Evolutionary conservation across 2,329 filamentous ascomycete species (phyloP).

Genomic region (Aplosporella prunicola): DNA sequence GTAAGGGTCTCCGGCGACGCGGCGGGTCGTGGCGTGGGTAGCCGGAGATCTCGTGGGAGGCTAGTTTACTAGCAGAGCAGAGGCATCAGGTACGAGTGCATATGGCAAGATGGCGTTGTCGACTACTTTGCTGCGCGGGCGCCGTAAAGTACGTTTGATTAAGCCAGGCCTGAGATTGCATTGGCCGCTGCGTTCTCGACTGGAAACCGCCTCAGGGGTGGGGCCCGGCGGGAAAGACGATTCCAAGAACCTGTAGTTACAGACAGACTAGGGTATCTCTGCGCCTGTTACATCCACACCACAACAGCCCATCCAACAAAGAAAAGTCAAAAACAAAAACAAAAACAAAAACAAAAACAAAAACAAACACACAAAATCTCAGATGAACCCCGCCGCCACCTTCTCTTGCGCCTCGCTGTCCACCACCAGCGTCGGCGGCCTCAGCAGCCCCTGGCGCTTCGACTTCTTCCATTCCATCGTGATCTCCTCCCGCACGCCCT

Average conservation of each 20-base stretch:
- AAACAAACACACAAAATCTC: too few species aligned
- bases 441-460: conserved; percentile 21
- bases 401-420: conserved; percentile 14
- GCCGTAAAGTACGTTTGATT: too few species aligned
- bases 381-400: conserved; percentile 1
- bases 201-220: conserved; percentile 6
- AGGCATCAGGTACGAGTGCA: too few species aligned
- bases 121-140: too few species aligned
- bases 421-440: conserved; percentile 30
- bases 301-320: too few species aligned
- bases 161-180: conserved; percentile 9
- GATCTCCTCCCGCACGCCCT: conserved; percentile 73
- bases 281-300: not conserved
- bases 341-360: too few species aligned
- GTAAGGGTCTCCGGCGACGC: not conserved
- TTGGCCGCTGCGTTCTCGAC: conserved; percentile 8
- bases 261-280: not conserved
- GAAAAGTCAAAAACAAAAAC: too few species aligned
- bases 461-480: conserved; percentile 55
- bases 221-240: too few species aligned
- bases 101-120: too few species aligned
- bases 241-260: too few species aligned
- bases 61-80: too few species aligned
- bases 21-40: not conserved
- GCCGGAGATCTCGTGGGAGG: too few species aligned